Evolutionary conservation across 768 basidiomycete species (phyloP), one percentile per base, ranked within the genome.

Genomic region (Collybiopsis luxurians): DNA sequence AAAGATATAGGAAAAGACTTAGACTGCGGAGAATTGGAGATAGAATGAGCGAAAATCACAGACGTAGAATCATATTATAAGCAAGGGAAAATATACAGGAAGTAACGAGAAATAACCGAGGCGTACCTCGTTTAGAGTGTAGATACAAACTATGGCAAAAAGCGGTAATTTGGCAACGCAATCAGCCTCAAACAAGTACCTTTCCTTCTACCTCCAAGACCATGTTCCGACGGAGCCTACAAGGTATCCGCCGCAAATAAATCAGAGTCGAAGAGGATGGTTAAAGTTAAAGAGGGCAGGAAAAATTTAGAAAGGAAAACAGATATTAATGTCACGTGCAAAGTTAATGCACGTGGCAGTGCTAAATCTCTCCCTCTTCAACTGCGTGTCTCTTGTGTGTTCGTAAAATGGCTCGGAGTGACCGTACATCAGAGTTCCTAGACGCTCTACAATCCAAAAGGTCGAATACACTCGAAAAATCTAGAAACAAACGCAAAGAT

Each of bases 101-200:
- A n/a, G n/a, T n/a, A n/a, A n/a, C n/a, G n/a, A n/a, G n/a, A n/a
- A n/a, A n/a, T n/a, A n/a, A n/a, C n/a, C n/a, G n/a, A n/a, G n/a
- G n/a, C n/a, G n/a, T n/a, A n/a, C n/a, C n/a, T n/a, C 31, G 53
- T 75, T 70, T 73, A 7, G 56, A 70, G 73, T 34, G 31, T 34
- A 34, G 31, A 34, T 34, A 34, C 67, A 72, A 66, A 68, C 79
- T 87, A 89, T 89, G 83, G 84, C 84, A 80, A 75, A 76, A 38
- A 55, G 73, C 77, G 81, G 80, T 79, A 27, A 53, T 13, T 34
- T 63, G 62, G 48, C 44, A 39, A 75, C 82, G 76, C 80, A 72
- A 76, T 76, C 74, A 71, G 71, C 88, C 85, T 90, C 88, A 90
- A 89, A 90, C 87, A 71, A 82, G 80, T 84, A 86, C 76, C 49